phyloP scores from a whole-genome alignment of 257 asterid species.

The Prunella vulgaris region DNA sequence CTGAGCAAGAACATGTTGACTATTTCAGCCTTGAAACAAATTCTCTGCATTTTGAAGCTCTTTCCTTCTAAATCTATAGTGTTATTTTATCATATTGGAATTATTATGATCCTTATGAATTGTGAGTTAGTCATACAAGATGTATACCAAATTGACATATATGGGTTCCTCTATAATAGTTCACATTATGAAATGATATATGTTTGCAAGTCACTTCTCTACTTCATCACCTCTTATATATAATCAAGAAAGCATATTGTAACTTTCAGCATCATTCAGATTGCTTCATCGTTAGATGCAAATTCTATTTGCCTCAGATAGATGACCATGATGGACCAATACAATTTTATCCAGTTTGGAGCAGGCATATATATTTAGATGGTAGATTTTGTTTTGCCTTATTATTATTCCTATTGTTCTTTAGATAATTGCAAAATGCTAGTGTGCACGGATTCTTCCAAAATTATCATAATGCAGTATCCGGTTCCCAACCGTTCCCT shows the following conservation, averaged over 20 bases:
- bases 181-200: background rate
- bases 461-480: too few species aligned
- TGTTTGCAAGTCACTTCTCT: background rate
- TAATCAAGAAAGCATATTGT: background rate
- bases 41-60: conserved; percentile 1
- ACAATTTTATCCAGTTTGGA: background rate
- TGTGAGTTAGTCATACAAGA: background rate
- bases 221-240: conserved; percentile 9
- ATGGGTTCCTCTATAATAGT: background rate
- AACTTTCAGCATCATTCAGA: conserved; percentile 7
- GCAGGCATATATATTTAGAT: background rate
- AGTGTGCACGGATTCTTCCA: too few species aligned
- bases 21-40: background rate
- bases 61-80: background rate
- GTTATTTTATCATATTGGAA: background rate
- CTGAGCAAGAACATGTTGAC: background rate
- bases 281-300: background rate
- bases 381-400: background rate
- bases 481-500: too few species aligned
- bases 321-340: background rate
- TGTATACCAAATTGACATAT: background rate
- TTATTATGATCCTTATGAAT: background rate
- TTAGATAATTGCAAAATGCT: background rate
- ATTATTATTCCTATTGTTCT: background rate
- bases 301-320: background rate